Conservation (phyloP, 164 flowering plant genomes). For the Macadamia tetraphylla region DNA sequence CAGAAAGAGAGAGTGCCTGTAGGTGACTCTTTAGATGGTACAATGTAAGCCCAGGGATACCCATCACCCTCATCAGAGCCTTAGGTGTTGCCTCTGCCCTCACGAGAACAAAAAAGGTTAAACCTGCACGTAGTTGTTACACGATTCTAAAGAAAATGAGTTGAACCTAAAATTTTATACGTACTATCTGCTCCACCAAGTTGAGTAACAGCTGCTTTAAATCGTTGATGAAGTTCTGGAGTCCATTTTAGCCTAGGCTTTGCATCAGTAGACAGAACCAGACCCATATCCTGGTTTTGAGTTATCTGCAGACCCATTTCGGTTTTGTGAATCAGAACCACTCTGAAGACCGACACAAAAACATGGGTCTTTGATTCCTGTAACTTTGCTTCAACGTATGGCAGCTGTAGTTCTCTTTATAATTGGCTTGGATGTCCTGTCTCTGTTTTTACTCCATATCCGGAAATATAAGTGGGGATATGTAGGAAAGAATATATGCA, state of each 20-base stretch:
- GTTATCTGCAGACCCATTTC: conserved; percentile 31
- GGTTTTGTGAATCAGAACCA: conserved; percentile 9
- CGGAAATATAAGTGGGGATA: conserved; percentile 67
- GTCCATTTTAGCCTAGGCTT: conserved; percentile 91
- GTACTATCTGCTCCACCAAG: conserved; percentile 79
- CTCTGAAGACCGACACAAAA: conserved; percentile 6
- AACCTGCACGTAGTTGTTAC: neutral
- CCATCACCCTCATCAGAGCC: conserved; percentile 82
- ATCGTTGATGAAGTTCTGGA: conserved; percentile 69
- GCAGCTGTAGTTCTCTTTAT: conserved; percentile 36
- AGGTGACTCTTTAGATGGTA: conserved; percentile 95
- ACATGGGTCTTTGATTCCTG: conserved; percentile 14
- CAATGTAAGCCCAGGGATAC: conserved; percentile 74
- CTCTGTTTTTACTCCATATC: conserved; percentile 50
- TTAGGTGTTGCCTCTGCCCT: conserved; percentile 91
- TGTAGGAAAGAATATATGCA: conserved; percentile 70
- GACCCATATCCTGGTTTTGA: conserved; percentile 51
- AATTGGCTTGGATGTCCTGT: conserved; percentile 22
- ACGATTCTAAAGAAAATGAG: neutral
- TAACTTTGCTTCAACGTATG: conserved; percentile 17
- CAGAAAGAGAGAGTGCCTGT: conserved; percentile 46
- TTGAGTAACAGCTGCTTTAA: conserved; percentile 54
- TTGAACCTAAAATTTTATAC: conserved; percentile 12
- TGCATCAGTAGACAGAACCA: conserved; percentile 73
- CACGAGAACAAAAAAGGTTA: conserved; percentile 5